These are phyloP conservation scores for Apiotrichum gamsii DNA, from an alignment of 1,284 basidiomycete species.

Conservation along the genomic window DNA sequence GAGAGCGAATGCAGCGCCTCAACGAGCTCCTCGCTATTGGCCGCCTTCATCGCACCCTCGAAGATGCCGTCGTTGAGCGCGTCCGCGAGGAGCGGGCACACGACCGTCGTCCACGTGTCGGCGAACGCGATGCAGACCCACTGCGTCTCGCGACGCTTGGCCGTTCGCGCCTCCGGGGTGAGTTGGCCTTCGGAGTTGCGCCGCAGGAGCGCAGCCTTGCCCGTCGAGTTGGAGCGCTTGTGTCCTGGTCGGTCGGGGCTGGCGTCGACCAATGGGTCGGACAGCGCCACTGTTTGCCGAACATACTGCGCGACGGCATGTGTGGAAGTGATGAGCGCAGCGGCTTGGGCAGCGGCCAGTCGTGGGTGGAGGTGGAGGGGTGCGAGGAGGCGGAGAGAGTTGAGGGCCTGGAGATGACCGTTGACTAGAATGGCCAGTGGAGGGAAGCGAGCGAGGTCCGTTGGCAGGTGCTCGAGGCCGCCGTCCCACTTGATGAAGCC, in stretches of 20 bases:
- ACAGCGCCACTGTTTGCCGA: slow-evolving; percentile 25
- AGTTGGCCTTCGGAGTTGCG: slow-evolving; percentile 33
- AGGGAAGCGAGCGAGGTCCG: slow-evolving; percentile 64
- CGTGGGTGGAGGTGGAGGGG: slow-evolving; percentile 55
- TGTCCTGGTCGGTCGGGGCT: slow-evolving; percentile 1
- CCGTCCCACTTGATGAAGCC: slow-evolving; percentile 10
- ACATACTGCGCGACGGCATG: slow-evolving; percentile 51
- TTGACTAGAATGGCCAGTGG: slow-evolving; percentile 73
- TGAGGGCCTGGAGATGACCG: slow-evolving; percentile 65
- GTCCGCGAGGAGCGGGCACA: slow-evolving; percentile 62
- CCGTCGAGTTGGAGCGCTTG: slow-evolving; percentile 20
- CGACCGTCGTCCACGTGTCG: slow-evolving; percentile 50
- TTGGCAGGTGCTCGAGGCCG: slow-evolving; percentile 34
- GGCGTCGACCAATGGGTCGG: slow-evolving; percentile 3
- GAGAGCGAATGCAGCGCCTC: slow-evolving; percentile 17
- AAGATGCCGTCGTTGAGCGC: slow-evolving; percentile 70
- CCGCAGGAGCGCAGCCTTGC: slow-evolving; percentile 24
- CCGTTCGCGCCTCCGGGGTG: slow-evolving; percentile 28
- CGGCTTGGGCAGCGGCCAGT: slow-evolving; percentile 53
- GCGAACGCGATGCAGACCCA: slow-evolving; percentile 55
- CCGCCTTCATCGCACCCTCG: slow-evolving; percentile 37
- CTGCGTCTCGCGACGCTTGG: slow-evolving; percentile 44
- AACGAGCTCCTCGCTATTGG: slow-evolving; percentile 2
- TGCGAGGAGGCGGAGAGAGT: slow-evolving; percentile 72
- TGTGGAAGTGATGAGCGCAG: slow-evolving; percentile 47